Conservation (phyloP, 2,329 filamentous ascomycete species). For the Talaromyces atroroseus region DNA sequence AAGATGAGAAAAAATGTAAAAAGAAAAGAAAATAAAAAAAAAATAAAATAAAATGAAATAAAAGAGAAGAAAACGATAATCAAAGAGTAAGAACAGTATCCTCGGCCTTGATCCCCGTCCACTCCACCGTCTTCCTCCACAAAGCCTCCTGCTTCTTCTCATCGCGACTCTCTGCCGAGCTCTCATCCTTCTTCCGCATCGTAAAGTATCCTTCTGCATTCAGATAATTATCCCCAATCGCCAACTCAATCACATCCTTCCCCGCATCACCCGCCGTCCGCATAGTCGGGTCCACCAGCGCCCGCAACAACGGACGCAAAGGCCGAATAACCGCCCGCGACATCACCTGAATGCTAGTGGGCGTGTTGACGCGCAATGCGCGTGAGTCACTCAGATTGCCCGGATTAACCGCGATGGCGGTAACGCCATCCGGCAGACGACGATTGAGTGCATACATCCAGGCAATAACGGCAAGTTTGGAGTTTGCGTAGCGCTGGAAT, state of each 20-base stretch:
- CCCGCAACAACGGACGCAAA: slow-evolving; percentile 23
- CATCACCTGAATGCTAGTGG: slow-evolving; percentile 20
- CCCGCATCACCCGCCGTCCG: slow-evolving; percentile 27
- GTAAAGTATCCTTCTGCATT: slow-evolving; percentile 33
- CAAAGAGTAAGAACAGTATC: slow-evolving; percentile 17
- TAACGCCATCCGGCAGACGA: slow-evolving; percentile 17
- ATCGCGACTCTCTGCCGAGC: slow-evolving; percentile 27
- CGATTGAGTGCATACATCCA: slow-evolving; percentile 39
- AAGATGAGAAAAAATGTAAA: too few species aligned
- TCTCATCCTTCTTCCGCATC: slow-evolving; percentile 24
- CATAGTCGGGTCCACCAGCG: slow-evolving; percentile 24
- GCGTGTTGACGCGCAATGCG: slow-evolving; percentile 31
- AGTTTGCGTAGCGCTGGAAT: slow-evolving; percentile 41
- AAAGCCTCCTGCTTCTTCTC: slow-evolving; percentile 26
- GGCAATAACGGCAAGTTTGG: slow-evolving; percentile 39
- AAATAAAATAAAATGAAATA: too few species aligned
- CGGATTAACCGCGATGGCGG: slow-evolving; percentile 30
- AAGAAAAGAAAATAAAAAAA: too few species aligned
- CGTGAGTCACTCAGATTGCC: slow-evolving; percentile 35
- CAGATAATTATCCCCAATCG: slow-evolving; percentile 21
- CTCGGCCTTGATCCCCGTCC: slow-evolving; percentile 21
- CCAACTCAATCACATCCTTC: slow-evolving; percentile 25
- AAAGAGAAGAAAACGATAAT: neutral
- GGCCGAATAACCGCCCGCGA: slow-evolving; percentile 24
- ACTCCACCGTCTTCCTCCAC: slow-evolving; percentile 33